Base-by-base conservation (phyloP, 2,329 filamentous ascomycete genomes). In the Sporothrix humicola region DNA sequence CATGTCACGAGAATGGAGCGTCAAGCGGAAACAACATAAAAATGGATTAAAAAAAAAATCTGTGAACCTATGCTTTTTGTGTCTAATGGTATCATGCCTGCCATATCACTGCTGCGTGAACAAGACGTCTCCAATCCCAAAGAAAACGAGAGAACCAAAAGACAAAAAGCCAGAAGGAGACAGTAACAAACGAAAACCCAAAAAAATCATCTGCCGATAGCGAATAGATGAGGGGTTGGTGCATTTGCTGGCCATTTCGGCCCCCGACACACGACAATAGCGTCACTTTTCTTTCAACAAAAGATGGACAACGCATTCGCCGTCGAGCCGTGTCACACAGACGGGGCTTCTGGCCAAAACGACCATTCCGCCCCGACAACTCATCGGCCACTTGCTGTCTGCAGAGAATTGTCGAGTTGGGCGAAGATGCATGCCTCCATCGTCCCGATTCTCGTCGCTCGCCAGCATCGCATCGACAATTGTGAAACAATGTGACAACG, bases 31-130 rank as follows among this genome's bases (percentile, higher is more conserved):
- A 20, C 8, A 12, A 2, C 10, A 26, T 31, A 12, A 23, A 23
- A 48, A 56, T 26, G 9, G 7, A 37, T 6, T 37, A 3, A 37
- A 37, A 37, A 52, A 23, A 15, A 37, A 15, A 37, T 12, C 42
- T 26, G 61, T 66, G 5, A 17, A 26, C 20, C 61, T 31, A 52
- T 68, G 65, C 23, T 37, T 52, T 31, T 52, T 56, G 31, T 44
- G 26, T 70, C 52, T 46, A 70, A 17, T 59, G 68, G 68, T 70
- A 70, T 70, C 37, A 58, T 70, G 31, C n/a, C 50, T 31, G 68
- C n/a, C 52, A 59, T 69, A 42, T 13, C 20, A 54, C 26, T 23
- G 20, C 52, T 26, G 59, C 44, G 31, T 66, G 48, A 46, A 69
- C 46, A 37, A 37, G 46, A 37, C 46, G n/a, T 3, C 37, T 31